Conservation (phyloP, 164 flowering plant genomes). For the Aristolochia contorta region DNA sequence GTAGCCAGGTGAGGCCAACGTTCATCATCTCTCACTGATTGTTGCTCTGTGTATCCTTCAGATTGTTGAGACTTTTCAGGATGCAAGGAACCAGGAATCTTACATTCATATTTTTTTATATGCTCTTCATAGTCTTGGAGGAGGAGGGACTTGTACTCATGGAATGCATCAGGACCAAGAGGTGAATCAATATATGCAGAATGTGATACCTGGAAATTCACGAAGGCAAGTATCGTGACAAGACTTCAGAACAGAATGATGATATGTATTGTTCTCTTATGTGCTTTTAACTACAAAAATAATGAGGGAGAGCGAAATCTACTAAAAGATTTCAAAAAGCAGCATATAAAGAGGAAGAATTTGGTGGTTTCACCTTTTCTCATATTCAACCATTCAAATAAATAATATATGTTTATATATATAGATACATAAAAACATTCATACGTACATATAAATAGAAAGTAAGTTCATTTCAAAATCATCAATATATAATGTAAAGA, state of each 20-base stretch:
- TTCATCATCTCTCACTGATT: constrained; percentile 34
- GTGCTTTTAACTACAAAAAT: too few species aligned
- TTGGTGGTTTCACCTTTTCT: too few species aligned
- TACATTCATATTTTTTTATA: constrained; percentile 34
- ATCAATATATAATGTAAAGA: too few species aligned
- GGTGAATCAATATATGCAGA: constrained; percentile 89
- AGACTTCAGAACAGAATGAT: neutral
- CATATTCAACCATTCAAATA: too few species aligned
- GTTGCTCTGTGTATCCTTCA: constrained; percentile 10
- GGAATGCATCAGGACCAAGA: constrained; percentile 93
- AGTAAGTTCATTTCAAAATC: too few species aligned
- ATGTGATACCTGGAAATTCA: constrained; percentile 53
- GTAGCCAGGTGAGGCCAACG: constrained; percentile 46
- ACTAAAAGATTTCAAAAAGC: too few species aligned
- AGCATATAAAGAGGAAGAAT: too few species aligned
- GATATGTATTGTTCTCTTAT: too few species aligned
- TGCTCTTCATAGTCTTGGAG: constrained; percentile 90
- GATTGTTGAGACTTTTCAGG: constrained; percentile 6
- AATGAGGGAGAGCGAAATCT: too few species aligned
- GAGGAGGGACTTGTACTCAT: constrained; percentile 82
- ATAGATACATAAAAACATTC: too few species aligned
- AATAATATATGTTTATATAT: too few species aligned
- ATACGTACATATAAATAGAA: too few species aligned
- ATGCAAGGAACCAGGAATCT: constrained; percentile 1
- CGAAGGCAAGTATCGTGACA: neutral